Evolutionary conservation across 2,329 filamentous ascomycete genomes (phyloP).

Genomic region (Didymella pinodella): DNA sequence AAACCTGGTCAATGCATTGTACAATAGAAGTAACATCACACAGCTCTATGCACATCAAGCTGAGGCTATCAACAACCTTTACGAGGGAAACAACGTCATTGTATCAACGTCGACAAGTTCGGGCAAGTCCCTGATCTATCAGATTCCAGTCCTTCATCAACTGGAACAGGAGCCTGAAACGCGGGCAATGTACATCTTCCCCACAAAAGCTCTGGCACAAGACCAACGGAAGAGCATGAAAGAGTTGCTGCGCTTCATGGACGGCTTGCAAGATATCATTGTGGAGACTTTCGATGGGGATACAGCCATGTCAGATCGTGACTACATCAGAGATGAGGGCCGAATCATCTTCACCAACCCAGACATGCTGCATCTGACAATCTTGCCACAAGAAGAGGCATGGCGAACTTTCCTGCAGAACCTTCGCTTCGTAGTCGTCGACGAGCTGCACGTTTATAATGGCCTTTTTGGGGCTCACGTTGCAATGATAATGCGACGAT

Average conservation of each 20-base stretch:
- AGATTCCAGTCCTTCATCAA: slow-evolving; percentile 87
- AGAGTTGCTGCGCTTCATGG: slow-evolving; percentile 83
- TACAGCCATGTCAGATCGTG: slow-evolving; percentile 81
- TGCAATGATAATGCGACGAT: slow-evolving; percentile 89
- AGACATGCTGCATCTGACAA: slow-evolving; percentile 95
- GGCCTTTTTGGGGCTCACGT: slow-evolving; percentile 93
- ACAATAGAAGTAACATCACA: slow-evolving; percentile 87
- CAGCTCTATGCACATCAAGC: slow-evolving; percentile 91
- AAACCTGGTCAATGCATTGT: slow-evolving; percentile 91
- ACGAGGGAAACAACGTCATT: slow-evolving; percentile 85
- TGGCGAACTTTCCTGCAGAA: slow-evolving; percentile 92
- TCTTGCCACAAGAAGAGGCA: slow-evolving; percentile 86
- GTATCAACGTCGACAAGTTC: slow-evolving; percentile 95
- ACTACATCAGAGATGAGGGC: slow-evolving; percentile 83
- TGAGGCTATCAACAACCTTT: slow-evolving; percentile 87
- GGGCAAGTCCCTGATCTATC: slow-evolving; percentile 97
- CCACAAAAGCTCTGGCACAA: slow-evolving; percentile 94
- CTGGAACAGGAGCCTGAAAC: slow-evolving; percentile 79
- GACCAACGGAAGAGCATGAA: slow-evolving; percentile 90
- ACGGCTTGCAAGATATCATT: slow-evolving; percentile 74
- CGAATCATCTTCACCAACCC: slow-evolving; percentile 97
- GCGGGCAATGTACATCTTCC: slow-evolving; percentile 96
- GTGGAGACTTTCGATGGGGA: slow-evolving; percentile 98
- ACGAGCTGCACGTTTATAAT: slow-evolving; percentile 94
- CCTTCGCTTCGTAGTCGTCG: slow-evolving; percentile 83